Base-by-base conservation (phyloP, 169 alveolate genomes). In the Besnoitia besnoiti region DNA sequence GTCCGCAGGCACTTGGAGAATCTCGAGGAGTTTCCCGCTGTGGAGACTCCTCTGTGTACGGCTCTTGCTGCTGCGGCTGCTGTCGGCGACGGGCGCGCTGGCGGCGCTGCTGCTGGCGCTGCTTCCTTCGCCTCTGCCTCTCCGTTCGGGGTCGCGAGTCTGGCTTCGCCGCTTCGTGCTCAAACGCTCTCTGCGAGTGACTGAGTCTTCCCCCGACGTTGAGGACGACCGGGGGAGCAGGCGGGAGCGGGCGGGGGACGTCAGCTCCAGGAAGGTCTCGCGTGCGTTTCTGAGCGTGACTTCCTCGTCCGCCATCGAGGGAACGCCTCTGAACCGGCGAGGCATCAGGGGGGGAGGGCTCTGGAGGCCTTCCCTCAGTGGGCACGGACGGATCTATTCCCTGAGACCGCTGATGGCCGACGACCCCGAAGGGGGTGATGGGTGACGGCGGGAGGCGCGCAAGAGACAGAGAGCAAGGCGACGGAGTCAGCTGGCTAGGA, bases 51-150 rank as follows among this genome's bases (percentile, higher is more conserved):
- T n/a, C 67, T 1, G 67, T 55, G 67, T 0, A 55, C 12, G 67
- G 24, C 30, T 55, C 67, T 16, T 49, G 59, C 67, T 55, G 67
- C 33, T 55, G 12, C n/a, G n/a, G 67, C 82, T 73, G 82, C 46
- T 73, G 82, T 7, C 82, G 82, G 44, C 82, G 14, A 0, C 46
- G 39, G 2, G 82, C 82, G 16, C 82, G 14, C 46, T 73, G 82
- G 16, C 82, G 82, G 82, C 82, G 82, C n/a, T 73, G 82, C 82
- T 73, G 82, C 82, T 73, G 82, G 27, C 82, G 39, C 82, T n/a
- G 39, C 82, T 73, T 73, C 24, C 82, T 39, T 73, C 82, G 82
- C 82, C 82, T 1, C 46, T 73, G 82, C 46, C 82, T 73, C 44
- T 73, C 82, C 16, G 47, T 37, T 73, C 24, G 27, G 12, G 39